Conservation (phyloP, 441 rosid species). For the Populus hybrid region DNA sequence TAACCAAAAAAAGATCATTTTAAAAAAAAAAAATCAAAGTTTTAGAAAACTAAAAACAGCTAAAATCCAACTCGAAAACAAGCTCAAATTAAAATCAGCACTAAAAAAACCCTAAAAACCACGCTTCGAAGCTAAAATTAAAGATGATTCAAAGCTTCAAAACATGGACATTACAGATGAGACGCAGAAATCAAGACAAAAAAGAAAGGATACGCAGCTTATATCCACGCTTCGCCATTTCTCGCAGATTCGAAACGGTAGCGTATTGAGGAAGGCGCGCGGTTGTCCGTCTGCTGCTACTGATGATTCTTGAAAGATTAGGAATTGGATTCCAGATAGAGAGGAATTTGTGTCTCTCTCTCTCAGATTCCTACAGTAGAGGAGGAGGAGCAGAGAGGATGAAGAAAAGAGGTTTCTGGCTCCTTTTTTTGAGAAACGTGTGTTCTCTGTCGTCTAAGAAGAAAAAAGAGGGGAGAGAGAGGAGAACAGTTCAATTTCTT, state of each 20-base stretch:
- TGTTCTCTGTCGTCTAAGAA: background rate
- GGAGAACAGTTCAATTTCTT: background rate
- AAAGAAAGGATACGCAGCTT: conserved; percentile 89
- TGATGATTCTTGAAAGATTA: background rate
- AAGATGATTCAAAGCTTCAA: conserved; percentile 26
- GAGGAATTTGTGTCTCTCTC: background rate
- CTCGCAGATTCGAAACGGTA: background rate
- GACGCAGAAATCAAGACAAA: background rate
- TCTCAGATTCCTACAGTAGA: background rate
- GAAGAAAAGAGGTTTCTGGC: background rate
- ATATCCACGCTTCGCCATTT: conserved; percentile 90
- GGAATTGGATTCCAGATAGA: conserved; percentile 2
- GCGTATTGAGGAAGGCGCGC: background rate
- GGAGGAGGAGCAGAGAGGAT: background rate
- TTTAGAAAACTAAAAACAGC: background rate
- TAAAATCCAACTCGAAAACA: conserved; percentile 7
- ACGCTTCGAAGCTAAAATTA: conserved; percentile 7
- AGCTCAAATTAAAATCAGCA: background rate
- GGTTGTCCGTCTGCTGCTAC: conserved; percentile 9
- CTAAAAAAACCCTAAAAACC: background rate
- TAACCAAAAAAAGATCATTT: background rate
- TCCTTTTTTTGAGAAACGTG: background rate
- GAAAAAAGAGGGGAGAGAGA: background rate
- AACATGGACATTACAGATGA: background rate
- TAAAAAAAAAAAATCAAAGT: too few relatives aligned